A percentile compares a stretch with the other conserved stretches of the same genome.
phyloP scores from a whole-genome alignment of 202 grass and related monocot species.

The Panicum hallii region DNA sequence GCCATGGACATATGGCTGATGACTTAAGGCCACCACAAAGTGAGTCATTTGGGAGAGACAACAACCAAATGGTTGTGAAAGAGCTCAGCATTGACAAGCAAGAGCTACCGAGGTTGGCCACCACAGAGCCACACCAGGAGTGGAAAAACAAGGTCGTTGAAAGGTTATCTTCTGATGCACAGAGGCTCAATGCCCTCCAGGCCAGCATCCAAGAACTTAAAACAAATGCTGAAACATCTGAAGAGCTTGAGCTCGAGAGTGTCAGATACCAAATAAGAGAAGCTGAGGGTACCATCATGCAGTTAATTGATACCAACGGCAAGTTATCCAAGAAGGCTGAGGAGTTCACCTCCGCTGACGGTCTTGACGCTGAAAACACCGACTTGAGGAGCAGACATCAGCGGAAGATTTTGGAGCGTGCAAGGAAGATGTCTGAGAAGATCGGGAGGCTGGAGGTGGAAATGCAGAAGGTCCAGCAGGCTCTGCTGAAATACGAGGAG shows the following conservation, averaged over 20 bases:
- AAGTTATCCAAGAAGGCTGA: conserved; percentile 82
- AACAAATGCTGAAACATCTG: conserved; percentile 58
- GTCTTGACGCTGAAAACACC: conserved; percentile 38
- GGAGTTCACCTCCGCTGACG: conserved; percentile 53
- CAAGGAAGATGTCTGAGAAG: conserved; percentile 85
- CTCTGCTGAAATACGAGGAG: conserved; percentile 72
- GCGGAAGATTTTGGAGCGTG: conserved; percentile 78
- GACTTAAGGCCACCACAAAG: conserved; percentile 49
- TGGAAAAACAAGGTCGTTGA: conserved; percentile 81
- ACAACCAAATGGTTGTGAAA: conserved; percentile 59
- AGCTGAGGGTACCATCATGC: conserved; percentile 69
- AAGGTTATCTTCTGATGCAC: conserved; percentile 75
- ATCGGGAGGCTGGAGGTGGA: conserved; percentile 80
- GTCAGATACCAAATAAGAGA: conserved; percentile 74
- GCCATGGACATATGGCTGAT: conserved; percentile 42
- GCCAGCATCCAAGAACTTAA: conserved; percentile 77
- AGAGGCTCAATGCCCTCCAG: conserved; percentile 73
- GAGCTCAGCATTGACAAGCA: conserved; percentile 80
- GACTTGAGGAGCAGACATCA: conserved; percentile 71
- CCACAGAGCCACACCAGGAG: conserved; percentile 54
- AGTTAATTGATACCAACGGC: conserved; percentile 85
- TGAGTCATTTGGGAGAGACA: conserved; percentile 50
- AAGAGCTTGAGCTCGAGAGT: conserved; percentile 58
- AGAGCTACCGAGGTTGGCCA: conserved; percentile 51
- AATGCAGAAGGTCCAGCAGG: conserved; percentile 81